phyloP scores from a whole-genome alignment of 2,329 filamentous ascomycete genomes.

The Cladosporium sp. region DNA sequence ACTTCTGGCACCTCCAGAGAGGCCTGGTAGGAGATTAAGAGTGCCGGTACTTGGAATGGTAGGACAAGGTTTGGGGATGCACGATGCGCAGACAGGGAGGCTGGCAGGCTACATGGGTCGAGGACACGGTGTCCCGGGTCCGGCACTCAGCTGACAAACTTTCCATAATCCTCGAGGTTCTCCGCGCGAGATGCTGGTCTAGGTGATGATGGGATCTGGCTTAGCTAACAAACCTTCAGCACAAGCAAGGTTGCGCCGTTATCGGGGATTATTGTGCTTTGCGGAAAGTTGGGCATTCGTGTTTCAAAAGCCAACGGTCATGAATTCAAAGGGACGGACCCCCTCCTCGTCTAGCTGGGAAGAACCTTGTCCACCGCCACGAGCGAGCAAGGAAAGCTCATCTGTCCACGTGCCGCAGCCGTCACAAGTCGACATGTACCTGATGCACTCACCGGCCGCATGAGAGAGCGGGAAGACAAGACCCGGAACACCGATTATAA shows the following conservation, averaged over 20 bases:
- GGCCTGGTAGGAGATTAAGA: slow-evolving; percentile 10
- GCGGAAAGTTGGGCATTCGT: background rate
- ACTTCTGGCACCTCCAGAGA: slow-evolving; percentile 5
- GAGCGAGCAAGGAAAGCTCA: slow-evolving; percentile 7
- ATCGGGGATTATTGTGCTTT: background rate
- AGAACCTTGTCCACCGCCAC: slow-evolving; percentile 9
- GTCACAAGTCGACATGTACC: slow-evolving; percentile 7
- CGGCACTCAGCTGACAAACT: slow-evolving; percentile 12
- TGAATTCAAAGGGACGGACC: slow-evolving; percentile 5
- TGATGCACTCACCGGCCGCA: background rate
- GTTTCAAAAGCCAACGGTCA: slow-evolving; percentile 13
- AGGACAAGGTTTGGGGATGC: slow-evolving; percentile 1
- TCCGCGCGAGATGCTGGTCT: slow-evolving; percentile 17
- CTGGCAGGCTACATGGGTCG: slow-evolving; percentile 2
- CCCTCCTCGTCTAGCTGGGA: background rate
- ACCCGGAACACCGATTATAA: background rate
- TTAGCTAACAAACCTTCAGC: slow-evolving; percentile 2
- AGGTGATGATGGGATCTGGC: slow-evolving; percentile 8
- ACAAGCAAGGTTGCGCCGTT: background rate
- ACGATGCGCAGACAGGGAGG: slow-evolving; percentile 10
- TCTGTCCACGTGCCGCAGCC: slow-evolving; percentile 5
- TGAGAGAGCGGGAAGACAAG: background rate
- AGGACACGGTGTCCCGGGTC: slow-evolving; percentile 10
- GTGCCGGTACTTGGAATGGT: slow-evolving; percentile 2
- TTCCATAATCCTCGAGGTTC: slow-evolving; percentile 16